Evolutionary conservation across 768 basidiomycete species (phyloP), one percentile per base, ranked within the genome.

Genomic region (Boletus rubroflammeus): DNA sequence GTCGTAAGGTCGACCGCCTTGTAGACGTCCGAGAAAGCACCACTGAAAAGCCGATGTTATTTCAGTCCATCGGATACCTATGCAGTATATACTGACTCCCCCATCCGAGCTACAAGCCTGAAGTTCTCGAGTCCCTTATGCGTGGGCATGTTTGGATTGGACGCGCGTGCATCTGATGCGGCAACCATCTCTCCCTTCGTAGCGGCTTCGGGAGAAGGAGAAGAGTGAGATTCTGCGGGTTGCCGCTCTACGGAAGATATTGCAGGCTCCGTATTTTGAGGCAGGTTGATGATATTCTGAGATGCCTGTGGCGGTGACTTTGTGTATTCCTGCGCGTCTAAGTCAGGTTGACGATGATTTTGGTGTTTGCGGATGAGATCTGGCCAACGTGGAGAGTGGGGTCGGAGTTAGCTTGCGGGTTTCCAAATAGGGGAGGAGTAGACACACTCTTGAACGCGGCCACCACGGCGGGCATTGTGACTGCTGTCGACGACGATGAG

Each of bases 21-120:
- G 80, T 96, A 99, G 9, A 99, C 96, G 67, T 97, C 93, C n/a
- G 95, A 98, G 70, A 99, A 99, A 40, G 96, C 96, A 55, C 96
- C 96, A 64, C 86, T 91, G 63, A 31, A 55, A 70, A 53, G 36
- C 55, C 50, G 39, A 38, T 40, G 63, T 69, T 46, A 55, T 51
- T 53, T 35, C 34, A 44, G 50, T 42, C 44, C 52, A 47, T 51
- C 53, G 42, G 41, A 34, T 53, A 49, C 51, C 45, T 11, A 7
- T 34, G 28, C 25, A 5, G 4, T 8, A 38, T 35, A 50, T 35
- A 86, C 92, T 71, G 58, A 94, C 92, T 94, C 92, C 77, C 92
- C 93, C 92, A 93, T 94, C 79, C 92, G 93, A 50, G 87, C 83
- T 7, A 88, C 46, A 17, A 94, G 78, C 56, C 78, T 80, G 69